Percentiles rank a stretch among this genome's conserved stretches.
Conservation (phyloP, 2,329 filamentous ascomycete species). For the Pochonia chlamydosporia region DNA sequence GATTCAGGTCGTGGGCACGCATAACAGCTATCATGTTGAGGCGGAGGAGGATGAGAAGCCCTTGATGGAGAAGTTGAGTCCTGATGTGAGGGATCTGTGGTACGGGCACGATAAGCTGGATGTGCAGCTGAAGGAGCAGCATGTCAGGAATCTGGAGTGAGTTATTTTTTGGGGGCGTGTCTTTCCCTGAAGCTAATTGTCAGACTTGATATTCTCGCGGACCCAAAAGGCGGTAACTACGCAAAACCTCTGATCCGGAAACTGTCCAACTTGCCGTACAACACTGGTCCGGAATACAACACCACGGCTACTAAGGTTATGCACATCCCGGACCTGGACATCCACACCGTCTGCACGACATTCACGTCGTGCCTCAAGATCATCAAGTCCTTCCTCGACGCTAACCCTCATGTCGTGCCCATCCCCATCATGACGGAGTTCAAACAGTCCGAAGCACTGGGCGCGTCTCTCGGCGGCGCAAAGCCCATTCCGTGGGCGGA, state of each 20-base stretch:
- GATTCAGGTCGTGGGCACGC: conserved; percentile 44
- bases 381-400: conserved; percentile 38
- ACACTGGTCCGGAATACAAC: conserved; percentile 31
- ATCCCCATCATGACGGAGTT: conserved; percentile 45
- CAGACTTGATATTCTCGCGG: conserved; percentile 39
- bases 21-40: conserved; percentile 47
- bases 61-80: conserved; percentile 30
- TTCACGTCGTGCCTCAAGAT: conserved; percentile 36
- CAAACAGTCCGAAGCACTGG: conserved; percentile 28
- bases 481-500: conserved; percentile 38
- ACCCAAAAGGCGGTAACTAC: conserved; percentile 41
- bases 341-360: conserved; percentile 39
- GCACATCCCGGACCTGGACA: conserved; percentile 44
- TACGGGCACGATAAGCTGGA: conserved; percentile 40
- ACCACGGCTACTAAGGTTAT: conserved; percentile 42
- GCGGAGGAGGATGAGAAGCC: conserved; percentile 33
- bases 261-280: conserved; percentile 30
- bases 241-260: conserved; percentile 36
- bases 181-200: too few species aligned
- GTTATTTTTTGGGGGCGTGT: not conserved
- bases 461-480: conserved; percentile 23
- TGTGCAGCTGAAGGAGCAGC: conserved; percentile 38
- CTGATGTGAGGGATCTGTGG: conserved; percentile 34
- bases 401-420: conserved; percentile 36
- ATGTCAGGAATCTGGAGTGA: conserved; percentile 38